Percentiles rank a stretch among this genome's conserved stretches.
These are phyloP conservation scores for Detonula confervacea DNA, from an alignment of 352 stramenopile genomes.

Conservation along the genomic window DNA sequence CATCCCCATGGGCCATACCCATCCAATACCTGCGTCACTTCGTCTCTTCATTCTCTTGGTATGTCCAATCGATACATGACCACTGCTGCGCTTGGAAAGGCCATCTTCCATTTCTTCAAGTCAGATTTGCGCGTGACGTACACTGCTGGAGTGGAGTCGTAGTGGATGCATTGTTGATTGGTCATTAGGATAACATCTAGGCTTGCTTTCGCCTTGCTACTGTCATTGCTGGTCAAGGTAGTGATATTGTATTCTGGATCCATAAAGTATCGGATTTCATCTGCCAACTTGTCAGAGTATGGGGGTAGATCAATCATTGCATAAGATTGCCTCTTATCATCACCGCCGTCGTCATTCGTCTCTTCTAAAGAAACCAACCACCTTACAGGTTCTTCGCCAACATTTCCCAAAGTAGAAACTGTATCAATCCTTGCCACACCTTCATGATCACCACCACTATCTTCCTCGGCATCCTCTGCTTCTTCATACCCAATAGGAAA, in stretches of 20 bases:
- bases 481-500: constrained; percentile 39
- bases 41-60: constrained; percentile 72
- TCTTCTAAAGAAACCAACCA: constrained; percentile 42
- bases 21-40: constrained; percentile 78
- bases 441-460: constrained; percentile 29
- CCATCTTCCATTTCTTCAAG: constrained; percentile 69
- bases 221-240: background rate
- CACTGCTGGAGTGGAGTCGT: constrained; percentile 68
- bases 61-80: constrained; percentile 79
- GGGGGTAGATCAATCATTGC: constrained; percentile 83
- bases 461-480: constrained; percentile 2
- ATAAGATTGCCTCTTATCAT: constrained; percentile 39
- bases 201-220: constrained; percentile 27
- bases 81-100: constrained; percentile 63
- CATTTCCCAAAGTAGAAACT: constrained; percentile 44
- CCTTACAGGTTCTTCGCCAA: constrained; percentile 45
- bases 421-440: constrained; percentile 63
- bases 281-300: constrained; percentile 71
- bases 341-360: constrained; percentile 13
- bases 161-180: constrained; percentile 78
- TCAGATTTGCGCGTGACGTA: constrained; percentile 72
- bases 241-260: constrained; percentile 38
- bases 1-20: constrained; percentile 82
- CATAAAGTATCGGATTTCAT: constrained; percentile 74
- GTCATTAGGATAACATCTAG: constrained; percentile 78